Percentiles rank a stretch among this genome's conserved stretches.
These are phyloP conservation scores for Grigorovia transvaalensis DNA, from an alignment of 805 yeast genomes.

Conservation along the genomic window DNA sequence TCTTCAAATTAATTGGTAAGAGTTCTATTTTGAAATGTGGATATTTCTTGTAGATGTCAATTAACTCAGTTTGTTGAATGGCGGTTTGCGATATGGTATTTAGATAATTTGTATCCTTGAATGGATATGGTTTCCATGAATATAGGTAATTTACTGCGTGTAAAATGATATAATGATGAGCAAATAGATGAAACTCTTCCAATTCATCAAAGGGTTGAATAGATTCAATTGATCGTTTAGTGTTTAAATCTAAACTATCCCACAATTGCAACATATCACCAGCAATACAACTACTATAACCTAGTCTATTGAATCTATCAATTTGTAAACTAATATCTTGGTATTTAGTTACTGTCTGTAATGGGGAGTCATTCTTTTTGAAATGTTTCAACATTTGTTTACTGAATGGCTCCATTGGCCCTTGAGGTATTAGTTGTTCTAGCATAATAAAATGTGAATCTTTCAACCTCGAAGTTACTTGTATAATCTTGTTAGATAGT, in stretches of 20 bases:
- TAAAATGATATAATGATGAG: constrained; percentile 62
- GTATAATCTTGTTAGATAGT: constrained; percentile 52
- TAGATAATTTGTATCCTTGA: not conserved
- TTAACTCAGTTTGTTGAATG: not conserved
- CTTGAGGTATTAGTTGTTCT: constrained; percentile 65
- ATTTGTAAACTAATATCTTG: constrained; percentile 41
- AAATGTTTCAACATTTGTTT: constrained; percentile 69
- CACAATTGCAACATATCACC: constrained; percentile 51
- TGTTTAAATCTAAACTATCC: constrained; percentile 35
- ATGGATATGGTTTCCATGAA: constrained; percentile 4
- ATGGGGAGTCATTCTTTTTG: constrained; percentile 51
- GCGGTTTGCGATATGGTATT: not conserved
- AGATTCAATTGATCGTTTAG: constrained; percentile 33
- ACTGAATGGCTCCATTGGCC: constrained; percentile 55
- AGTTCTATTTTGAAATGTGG: not conserved
- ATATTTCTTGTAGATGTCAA: not conserved
- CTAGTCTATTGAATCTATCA: constrained; percentile 37
- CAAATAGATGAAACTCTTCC: constrained; percentile 68
- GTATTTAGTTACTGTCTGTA: constrained; percentile 52
- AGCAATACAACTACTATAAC: constrained; percentile 40
- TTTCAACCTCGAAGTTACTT: constrained; percentile 33
- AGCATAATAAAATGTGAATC: constrained; percentile 52
- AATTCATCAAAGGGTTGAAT: constrained; percentile 74
- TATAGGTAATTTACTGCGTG: constrained; percentile 44
- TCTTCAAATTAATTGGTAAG: constrained; percentile 1